Base-by-base conservation (phyloP, 2,329 filamentous ascomycete genomes). In the Botrytis squamosa region DNA sequence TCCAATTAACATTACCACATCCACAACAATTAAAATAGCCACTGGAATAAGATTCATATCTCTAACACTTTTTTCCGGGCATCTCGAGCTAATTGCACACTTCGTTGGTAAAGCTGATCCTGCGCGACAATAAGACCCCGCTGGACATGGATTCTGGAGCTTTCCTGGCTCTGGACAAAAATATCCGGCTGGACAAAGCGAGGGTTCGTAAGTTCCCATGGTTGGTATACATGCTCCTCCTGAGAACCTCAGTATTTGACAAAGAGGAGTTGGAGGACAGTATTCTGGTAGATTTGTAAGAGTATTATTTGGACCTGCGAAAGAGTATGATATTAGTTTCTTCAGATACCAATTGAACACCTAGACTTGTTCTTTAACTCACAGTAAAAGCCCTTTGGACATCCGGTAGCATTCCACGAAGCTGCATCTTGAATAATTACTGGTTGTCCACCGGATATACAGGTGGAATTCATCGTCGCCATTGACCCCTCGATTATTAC, bases 71-170 rank as follows among this genome's bases (percentile, higher is more conserved):
- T 83, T 84, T 66, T 82, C 82, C 0, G 84, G 85, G 73, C 87
- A 89, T 6, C 79, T 75, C 46, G 86, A 86, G 0, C 85, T 85
- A 4, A 81, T 68, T 25, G 79, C 79, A 74, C 87, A 89, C 18
- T 85, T 84, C 4, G 84, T 85, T 2, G 87, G 85, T 9, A 82
- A 80, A 1, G 83, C 78, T 7, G 85, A 84, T 9, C 87, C 87
- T 0, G 83, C 83, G 44, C 86, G 86, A 74, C 87, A 89, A 75
- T 86, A 89, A 4, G 82, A 82, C 38, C 86, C 86, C 14, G 80
- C 74, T 0, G 86, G 86, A 70, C 87, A 89, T 16, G 74, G 68
- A 6, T 85, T 75, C 62, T 82, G 83, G 72, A 84, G 77, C 60
- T 80, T 83, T 16, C 85, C 85, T 4, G 78, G 77, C 10, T 75